These are phyloP conservation scores for Stromatinia cepivora DNA, from an alignment of 2,329 filamentous ascomycete species.

Conservation along the genomic window DNA sequence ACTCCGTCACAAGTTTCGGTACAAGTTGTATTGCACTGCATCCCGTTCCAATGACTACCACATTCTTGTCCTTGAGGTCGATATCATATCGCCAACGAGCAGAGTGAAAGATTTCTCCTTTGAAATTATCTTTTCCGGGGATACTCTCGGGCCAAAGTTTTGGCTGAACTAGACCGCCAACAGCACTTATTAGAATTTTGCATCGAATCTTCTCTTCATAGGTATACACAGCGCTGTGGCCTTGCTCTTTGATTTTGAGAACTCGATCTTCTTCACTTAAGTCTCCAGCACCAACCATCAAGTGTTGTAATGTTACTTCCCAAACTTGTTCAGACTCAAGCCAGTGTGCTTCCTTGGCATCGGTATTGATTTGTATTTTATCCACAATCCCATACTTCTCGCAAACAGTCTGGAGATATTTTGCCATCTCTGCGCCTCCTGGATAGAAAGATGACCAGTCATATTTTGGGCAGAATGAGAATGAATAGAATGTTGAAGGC, in stretches of 20 bases:
- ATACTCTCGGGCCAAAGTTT: slow-evolving; percentile 51
- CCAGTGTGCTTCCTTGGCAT: slow-evolving; percentile 54
- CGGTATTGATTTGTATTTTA: slow-evolving; percentile 59
- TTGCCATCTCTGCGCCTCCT: slow-evolving; percentile 58
- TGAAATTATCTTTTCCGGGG: slow-evolving; percentile 53
- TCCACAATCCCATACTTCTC: slow-evolving; percentile 55
- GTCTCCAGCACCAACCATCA: slow-evolving; percentile 55
- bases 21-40: slow-evolving; percentile 59
- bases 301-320: slow-evolving; percentile 53
- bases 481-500: slow-evolving; percentile 58
- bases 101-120: slow-evolving; percentile 58
- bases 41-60: slow-evolving; percentile 58
- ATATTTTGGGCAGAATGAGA: slow-evolving; percentile 60
- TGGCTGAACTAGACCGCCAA: slow-evolving; percentile 58
- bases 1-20: slow-evolving; percentile 49
- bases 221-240: slow-evolving; percentile 49
- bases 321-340: slow-evolving; percentile 54
- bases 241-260: slow-evolving; percentile 47
- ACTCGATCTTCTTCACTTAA: slow-evolving; percentile 49
- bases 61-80: slow-evolving; percentile 55
- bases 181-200: slow-evolving; percentile 55
- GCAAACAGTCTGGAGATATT: slow-evolving; percentile 55
- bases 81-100: slow-evolving; percentile 56
- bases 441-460: slow-evolving; percentile 60
- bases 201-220: slow-evolving; percentile 53